Base-by-base conservation (phyloP, 805 yeast genomes). In the Starmerella sirachaensis region DNA sequence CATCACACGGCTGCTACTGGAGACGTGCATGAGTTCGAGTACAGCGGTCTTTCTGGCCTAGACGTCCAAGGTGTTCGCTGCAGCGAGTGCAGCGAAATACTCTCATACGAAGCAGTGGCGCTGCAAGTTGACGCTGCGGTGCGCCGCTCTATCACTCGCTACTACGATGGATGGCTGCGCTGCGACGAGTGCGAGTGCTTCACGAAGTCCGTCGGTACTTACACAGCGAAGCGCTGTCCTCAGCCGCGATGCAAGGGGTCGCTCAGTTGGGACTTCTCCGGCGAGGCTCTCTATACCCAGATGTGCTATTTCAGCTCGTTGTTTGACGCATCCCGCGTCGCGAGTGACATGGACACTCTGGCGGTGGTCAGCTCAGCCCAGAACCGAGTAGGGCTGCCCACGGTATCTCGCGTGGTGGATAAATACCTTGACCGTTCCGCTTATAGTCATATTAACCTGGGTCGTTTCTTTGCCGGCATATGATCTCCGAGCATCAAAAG, bases 161-260 rank as follows among this genome's bases (percentile, higher is more conserved):
- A 86, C 57, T 91, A 91, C 56, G 76, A 81, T n/a, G 88, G 86
- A 4, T 75, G 91, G 83, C 62, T 85, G 31, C 61, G 58, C 0
- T 91, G 99, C 62, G 93, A 81, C 56, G 96, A 91, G 51, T 55
- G 74, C 5, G 70, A 91, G 1, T 88, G 97, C 61, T 82, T 80
- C 2, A 86, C 96, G 0, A 68, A 94, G 45, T 94, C 86, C 54
- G 69, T 91, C 18, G 74, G 86, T 16, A 95, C 86, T 4, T 84
- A 82, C 53, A 96, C 95, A 37, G 75, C 77, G 49, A 69, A 88
- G 48, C 85, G 97, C 57, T 66, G 84, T 42, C 79, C 82, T 29
- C 58, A 58, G 41, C 31, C 40, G 17, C 42, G 28, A 10, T 46
- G 50, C 42, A 18, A 18, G 3, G 97, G 97, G 37, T 74, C 77